Base-by-base conservation (phyloP, 768 basidiomycete genomes). In the Melanogaster broomeanus region DNA sequence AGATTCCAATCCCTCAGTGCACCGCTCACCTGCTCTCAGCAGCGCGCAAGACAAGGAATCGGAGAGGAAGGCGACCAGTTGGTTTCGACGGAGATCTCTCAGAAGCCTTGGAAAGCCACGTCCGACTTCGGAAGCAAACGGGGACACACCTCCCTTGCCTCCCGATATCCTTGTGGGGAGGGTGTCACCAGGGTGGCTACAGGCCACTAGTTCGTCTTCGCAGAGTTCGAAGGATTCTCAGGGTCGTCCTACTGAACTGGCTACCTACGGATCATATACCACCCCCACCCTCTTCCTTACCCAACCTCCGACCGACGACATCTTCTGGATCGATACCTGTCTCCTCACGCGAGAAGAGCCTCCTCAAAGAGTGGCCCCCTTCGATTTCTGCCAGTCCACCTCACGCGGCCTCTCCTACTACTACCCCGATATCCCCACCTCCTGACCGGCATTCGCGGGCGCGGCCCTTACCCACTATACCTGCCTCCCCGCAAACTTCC, bases 21-120 rank as follows among this genome's bases (percentile, higher is more conserved):
- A 59, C 30, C 56, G 74, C 55, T 59, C 66, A 30, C 59, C 67
- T 55, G 62, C 70, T 55, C 61, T 71, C 41, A 42, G 51, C 34
- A 54, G 49, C 53, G 63, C 48, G 28, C 65, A 60, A 47, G 67
- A 63, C 47, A 73, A 61, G 74, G 74, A 78, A 58, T 57, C 73
- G 59, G 77, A 72, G 38, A 73, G 73, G 49, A 77, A 77, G 57
- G 34, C 59, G 51, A 60, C 61, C 51, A 35, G 54, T 7, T 69
- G 72, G 72, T 55, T 70, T 40, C 72, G 65, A 42, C 51, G 61
- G 42, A 58, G 56, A 39, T 62, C 67, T 11, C 35, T 60, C 45
- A 71, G 44, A 37, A 56, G 33, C 4, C 37, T 37, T 25, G 41
- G 25, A 44, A 67, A 55, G 49, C 28, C 56, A 35, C 69, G 65